phyloP scores from a whole-genome alignment of 768 basidiomycete species.

The Tulasnella sp. region DNA sequence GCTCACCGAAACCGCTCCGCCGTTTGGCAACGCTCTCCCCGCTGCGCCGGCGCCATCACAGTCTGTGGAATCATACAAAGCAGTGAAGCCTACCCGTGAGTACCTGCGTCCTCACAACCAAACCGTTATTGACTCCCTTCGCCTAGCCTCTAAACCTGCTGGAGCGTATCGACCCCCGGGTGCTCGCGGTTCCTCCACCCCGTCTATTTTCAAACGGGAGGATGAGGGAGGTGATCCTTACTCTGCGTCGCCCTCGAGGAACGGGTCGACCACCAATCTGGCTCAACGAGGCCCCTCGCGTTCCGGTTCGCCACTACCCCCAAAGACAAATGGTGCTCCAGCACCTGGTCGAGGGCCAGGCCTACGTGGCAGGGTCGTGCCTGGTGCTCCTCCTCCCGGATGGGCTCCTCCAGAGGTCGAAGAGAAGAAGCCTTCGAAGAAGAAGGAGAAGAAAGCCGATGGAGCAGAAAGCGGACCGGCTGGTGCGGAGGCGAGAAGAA shows the following conservation, averaged over 20 bases:
- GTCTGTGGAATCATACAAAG: slow-evolving; percentile 35
- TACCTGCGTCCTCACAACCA: slow-evolving; percentile 9
- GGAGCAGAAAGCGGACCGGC: slow-evolving; percentile 24
- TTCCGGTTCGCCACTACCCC: background rate
- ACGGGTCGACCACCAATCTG: slow-evolving; percentile 24
- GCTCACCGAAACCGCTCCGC: slow-evolving; percentile 50
- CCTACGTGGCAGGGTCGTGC: slow-evolving; percentile 48
- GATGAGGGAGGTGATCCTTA: slow-evolving; percentile 70
- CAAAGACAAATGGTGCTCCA: background rate
- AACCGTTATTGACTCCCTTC: background rate
- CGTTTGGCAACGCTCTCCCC: slow-evolving; percentile 59
- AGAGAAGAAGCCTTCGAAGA: slow-evolving; percentile 37
- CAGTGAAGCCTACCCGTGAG: slow-evolving; percentile 40
- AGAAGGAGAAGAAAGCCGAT: slow-evolving; percentile 48
- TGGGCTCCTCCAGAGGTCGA: slow-evolving; percentile 30
- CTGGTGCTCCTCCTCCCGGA: slow-evolving; percentile 54
- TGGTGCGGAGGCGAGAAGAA: slow-evolving; percentile 12
- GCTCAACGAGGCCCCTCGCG: background rate
- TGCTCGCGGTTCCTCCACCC: slow-evolving; percentile 79
- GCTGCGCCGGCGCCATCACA: slow-evolving; percentile 53
- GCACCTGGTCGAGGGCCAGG: slow-evolving; percentile 1
- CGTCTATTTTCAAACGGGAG: slow-evolving; percentile 80
- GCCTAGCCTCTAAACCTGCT: slow-evolving; percentile 46
- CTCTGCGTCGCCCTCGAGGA: slow-evolving; percentile 34
- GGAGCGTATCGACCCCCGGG: slow-evolving; percentile 93